phyloP scores from a whole-genome alignment of 306 rosid species.

The Lathyrus sativus region DNA sequence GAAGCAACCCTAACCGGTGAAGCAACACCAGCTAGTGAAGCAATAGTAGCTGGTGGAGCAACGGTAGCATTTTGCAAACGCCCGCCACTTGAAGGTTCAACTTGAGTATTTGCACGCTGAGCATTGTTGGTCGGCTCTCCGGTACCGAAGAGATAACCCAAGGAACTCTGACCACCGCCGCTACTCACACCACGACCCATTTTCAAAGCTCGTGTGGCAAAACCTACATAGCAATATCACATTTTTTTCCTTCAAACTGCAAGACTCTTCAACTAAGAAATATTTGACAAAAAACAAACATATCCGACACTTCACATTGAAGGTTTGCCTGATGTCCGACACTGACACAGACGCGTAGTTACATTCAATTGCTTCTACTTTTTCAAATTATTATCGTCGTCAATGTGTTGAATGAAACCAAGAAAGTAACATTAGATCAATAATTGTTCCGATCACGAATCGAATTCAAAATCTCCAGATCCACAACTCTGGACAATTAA shows the following conservation, averaged over 20 bases:
- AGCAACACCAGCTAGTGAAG: neutral
- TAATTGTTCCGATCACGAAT: neutral
- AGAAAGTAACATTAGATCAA: neutral
- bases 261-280: constrained; percentile 12
- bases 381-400: no score
- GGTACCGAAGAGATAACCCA: constrained; percentile 80
- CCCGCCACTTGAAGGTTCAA: constrained; percentile 31
- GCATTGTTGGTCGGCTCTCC: constrained; percentile 50
- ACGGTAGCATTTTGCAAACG: constrained; percentile 38
- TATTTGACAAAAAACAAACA: constrained; percentile 10
- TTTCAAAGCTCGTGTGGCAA: constrained; percentile 26
- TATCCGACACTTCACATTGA: no score
- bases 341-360: no score
- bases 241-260: neutral
- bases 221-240: constrained; percentile 39
- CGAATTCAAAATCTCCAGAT: neutral
- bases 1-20: constrained; percentile 36
- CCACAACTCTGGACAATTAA: neutral
- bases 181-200: constrained; percentile 88
- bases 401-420: no score
- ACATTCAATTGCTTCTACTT: no score
- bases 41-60: constrained; percentile 36
- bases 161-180: constrained; percentile 86
- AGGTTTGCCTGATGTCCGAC: no score
- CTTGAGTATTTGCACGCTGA: constrained; percentile 41